Evolutionary conservation across 345 rosid species (phyloP).

Genomic region (Murraya paniculata): DNA sequence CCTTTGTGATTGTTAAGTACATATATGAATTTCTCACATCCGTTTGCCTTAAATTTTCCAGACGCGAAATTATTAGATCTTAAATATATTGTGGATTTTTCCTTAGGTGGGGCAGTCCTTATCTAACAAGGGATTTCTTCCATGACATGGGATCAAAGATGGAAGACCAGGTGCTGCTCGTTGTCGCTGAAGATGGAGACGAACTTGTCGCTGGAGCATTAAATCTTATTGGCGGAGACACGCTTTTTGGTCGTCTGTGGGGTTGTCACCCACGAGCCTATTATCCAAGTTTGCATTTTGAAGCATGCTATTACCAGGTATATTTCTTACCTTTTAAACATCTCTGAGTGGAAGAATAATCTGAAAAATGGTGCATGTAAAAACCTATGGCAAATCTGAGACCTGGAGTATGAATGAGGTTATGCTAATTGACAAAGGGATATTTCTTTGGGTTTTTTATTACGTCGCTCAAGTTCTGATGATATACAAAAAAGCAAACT

Average conservation of each 20-base stretch:
- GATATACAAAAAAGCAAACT: not conserved
- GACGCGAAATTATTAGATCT: not conserved
- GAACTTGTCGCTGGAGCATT: slow-evolving; percentile 93
- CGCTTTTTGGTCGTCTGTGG: slow-evolving; percentile 91
- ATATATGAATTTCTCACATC: not conserved
- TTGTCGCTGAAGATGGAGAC: slow-evolving; percentile 81
- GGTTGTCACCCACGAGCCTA: slow-evolving; percentile 78
- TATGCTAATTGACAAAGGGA: too few species aligned
- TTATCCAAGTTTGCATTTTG: slow-evolving; percentile 90
- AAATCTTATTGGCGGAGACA: slow-evolving; percentile 90
- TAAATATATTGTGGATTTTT: slow-evolving; percentile 9
- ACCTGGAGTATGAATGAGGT: not conserved
- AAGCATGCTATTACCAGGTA: slow-evolving; percentile 99
- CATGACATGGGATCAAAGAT: slow-evolving; percentile 75
- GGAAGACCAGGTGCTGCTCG: slow-evolving; percentile 73
- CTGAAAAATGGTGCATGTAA: not conserved
- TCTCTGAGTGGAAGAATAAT: not conserved
- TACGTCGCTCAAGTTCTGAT: not conserved
- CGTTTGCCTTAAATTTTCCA: not conserved
- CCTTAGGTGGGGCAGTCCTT: slow-evolving; percentile 89
- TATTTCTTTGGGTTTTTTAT: not conserved
- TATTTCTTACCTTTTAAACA: not conserved
- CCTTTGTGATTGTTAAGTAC: not conserved
- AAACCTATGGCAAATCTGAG: not conserved
- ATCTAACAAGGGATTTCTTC: slow-evolving; percentile 86